These are phyloP conservation scores for Fraxinus excelsior DNA, from an alignment of 257 asterid genomes.

Conservation along the genomic window DNA sequence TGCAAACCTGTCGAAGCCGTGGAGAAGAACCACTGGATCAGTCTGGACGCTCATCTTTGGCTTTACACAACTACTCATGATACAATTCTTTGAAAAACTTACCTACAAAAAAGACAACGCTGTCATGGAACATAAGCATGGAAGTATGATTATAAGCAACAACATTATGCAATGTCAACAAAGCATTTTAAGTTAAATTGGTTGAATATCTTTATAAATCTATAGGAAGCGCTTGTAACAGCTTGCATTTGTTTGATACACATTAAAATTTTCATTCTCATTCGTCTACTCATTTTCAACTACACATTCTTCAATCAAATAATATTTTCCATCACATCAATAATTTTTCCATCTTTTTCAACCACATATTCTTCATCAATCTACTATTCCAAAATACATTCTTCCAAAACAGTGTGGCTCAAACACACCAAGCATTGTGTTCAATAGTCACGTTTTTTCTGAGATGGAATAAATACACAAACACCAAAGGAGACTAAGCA, in stretches of 20 bases:
- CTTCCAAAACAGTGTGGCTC: too few species aligned
- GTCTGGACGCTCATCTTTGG: conserved; percentile 44
- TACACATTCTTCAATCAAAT: too few species aligned
- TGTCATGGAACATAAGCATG: not conserved
- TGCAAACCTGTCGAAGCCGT: conserved; percentile 89
- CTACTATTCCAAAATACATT: too few species aligned
- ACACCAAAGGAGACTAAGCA: too few species aligned
- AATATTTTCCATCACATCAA: too few species aligned
- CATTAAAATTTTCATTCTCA: too few species aligned
- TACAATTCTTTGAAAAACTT: conserved; percentile 41
- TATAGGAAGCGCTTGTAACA: not conserved
- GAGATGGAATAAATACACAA: not conserved
- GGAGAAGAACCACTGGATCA: conserved; percentile 84
- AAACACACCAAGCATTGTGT: too few species aligned
- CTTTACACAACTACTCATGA: conserved; percentile 89
- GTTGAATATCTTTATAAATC: not conserved
- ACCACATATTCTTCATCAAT: too few species aligned
- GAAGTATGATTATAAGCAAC: not conserved
- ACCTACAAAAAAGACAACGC: conserved; percentile 43
- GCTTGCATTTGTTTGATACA: too few species aligned
- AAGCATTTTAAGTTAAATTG: not conserved
- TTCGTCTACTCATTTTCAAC: too few species aligned
- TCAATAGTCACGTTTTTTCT: not conserved
- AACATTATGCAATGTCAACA: not conserved
- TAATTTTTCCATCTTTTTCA: too few species aligned